phyloP scores from a whole-genome alignment of 345 rosid species.

The Eucalyptus marginata region DNA sequence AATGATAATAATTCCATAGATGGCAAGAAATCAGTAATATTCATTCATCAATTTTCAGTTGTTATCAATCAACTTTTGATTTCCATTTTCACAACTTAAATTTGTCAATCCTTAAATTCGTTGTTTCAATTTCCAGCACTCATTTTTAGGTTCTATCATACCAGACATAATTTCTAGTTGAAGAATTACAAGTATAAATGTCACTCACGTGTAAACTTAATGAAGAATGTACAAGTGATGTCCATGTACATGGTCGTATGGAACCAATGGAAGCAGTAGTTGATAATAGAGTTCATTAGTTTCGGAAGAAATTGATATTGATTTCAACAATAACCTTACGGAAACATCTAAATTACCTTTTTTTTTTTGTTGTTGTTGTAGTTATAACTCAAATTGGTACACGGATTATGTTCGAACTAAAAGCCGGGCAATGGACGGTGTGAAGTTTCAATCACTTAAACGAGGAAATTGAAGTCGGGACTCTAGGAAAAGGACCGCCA shows the following conservation, averaged over 20 bases:
- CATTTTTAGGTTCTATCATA: background rate
- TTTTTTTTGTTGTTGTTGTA: no score
- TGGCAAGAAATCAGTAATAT: background rate
- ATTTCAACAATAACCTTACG: background rate
- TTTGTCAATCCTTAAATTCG: background rate
- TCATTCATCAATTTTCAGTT: background rate
- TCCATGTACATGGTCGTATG: background rate
- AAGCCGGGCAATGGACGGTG: background rate
- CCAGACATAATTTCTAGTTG: background rate
- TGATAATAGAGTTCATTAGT: background rate
- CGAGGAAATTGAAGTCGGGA: background rate
- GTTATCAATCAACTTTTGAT: background rate
- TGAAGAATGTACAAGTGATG: background rate
- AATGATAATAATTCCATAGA: background rate
- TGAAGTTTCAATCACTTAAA: background rate
- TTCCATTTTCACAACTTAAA: background rate
- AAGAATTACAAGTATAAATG: no score
- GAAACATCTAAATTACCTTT: background rate
- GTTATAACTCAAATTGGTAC: background rate
- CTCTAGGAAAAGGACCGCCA: background rate
- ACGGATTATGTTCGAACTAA: background rate
- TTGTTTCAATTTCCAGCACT: background rate
- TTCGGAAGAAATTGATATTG: background rate
- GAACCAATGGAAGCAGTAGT: background rate
- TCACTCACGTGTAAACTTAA: background rate